These are phyloP conservation scores for Aspergillus novofumigatus DNA, from an alignment of 2,329 filamentous ascomycete genomes.

Conservation along the genomic window DNA sequence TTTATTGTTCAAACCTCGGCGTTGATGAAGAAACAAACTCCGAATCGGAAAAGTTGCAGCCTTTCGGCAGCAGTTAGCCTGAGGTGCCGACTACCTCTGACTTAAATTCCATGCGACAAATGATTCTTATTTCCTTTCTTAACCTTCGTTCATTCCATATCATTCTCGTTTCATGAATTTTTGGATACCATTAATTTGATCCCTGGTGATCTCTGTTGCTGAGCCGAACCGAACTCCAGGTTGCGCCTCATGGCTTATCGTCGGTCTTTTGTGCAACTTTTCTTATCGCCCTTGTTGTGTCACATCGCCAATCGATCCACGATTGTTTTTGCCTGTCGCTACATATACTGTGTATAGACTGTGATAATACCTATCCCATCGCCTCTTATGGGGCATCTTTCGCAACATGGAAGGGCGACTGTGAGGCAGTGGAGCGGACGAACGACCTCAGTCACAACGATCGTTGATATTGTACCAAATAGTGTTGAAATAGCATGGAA, in stretches of 20 bases:
- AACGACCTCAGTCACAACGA: too few relatives aligned
- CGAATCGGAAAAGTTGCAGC: conserved; percentile 1
- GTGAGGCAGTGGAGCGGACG: too few relatives aligned
- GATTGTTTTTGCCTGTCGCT: too few relatives aligned
- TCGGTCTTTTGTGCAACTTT: background rate
- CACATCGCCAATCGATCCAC: too few relatives aligned
- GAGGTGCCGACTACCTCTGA: background rate
- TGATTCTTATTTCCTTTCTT: background rate
- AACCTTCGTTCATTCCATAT: background rate
- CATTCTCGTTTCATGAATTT: background rate
- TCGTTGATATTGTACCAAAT: background rate
- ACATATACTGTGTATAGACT: too few relatives aligned
- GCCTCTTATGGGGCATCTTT: too few relatives aligned
- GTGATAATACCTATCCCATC: too few relatives aligned
- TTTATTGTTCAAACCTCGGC: too few relatives aligned
- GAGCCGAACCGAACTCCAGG: background rate
- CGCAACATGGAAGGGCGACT: too few relatives aligned
- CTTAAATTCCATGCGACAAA: background rate
- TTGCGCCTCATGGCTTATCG: background rate
- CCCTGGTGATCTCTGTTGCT: background rate
- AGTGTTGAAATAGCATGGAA: too few relatives aligned
- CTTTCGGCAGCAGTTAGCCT: background rate
- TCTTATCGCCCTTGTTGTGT: background rate
- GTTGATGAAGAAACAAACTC: too few relatives aligned
- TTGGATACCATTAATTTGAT: background rate